Conservation (phyloP, 345 rosid genomes). For the Mallotus nudiflorus region DNA sequence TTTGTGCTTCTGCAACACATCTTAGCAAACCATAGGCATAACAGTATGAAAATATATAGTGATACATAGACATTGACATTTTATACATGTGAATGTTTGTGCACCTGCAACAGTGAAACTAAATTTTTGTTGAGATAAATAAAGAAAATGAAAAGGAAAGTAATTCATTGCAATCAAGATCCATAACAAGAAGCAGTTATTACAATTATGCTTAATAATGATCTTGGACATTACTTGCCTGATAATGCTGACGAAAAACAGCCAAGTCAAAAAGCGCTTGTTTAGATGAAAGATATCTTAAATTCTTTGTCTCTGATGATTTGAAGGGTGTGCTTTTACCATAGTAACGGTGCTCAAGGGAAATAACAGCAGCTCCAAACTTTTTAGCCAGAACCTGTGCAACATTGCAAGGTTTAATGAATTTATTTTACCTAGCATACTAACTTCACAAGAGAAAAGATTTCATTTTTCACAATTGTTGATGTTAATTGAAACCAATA, state of each 20-base stretch:
- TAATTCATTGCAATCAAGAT: not conserved
- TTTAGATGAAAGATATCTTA: constrained; percentile 87
- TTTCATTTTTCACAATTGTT: not conserved
- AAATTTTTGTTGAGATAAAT: not conserved
- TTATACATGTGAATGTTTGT: not conserved
- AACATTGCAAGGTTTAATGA: not conserved
- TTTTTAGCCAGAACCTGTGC: constrained; percentile 85
- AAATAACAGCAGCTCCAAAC: constrained; percentile 93
- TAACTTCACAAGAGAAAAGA: not conserved
- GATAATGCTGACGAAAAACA: constrained; percentile 76
- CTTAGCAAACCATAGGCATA: constrained; percentile 3
- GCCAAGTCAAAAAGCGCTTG: constrained; percentile 91
- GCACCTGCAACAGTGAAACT: too few species aligned
- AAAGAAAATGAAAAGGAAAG: not conserved
- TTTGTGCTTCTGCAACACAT: not conserved
- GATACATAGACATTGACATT: not conserved
- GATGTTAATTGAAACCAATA: not conserved
- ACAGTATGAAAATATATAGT: not conserved
- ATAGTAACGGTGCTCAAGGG: constrained; percentile 96
- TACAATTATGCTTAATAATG: not conserved
- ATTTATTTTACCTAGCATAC: not conserved
- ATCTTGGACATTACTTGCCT: constrained; percentile 42
- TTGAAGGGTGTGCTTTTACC: constrained; percentile 86
- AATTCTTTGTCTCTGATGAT: constrained; percentile 60
- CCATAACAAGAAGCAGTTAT: not conserved